These are phyloP conservation scores for Poronia punctata DNA, from an alignment of 495 filamentous ascomycete species.

Conservation along the genomic window DNA sequence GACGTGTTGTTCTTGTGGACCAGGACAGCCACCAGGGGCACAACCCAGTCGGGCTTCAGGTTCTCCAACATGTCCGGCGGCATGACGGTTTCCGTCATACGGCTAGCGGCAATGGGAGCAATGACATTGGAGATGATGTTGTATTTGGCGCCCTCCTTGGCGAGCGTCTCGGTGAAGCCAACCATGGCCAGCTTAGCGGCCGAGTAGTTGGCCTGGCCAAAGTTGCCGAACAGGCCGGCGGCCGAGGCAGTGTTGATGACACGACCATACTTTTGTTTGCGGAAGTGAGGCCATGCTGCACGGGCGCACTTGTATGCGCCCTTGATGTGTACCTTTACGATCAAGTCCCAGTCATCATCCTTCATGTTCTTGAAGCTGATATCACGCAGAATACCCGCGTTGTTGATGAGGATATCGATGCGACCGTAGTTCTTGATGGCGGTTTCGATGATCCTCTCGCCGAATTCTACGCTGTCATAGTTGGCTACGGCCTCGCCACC, in stretches of 20 bases:
- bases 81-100: slow-evolving; percentile 98
- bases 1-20: slow-evolving; percentile 79
- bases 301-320: slow-evolving; percentile 95
- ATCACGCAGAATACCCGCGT: slow-evolving; percentile 94
- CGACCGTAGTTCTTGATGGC: slow-evolving; percentile 89
- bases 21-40: slow-evolving; percentile 85
- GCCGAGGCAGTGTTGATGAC: slow-evolving; percentile 95
- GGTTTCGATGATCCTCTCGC: slow-evolving; percentile 92
- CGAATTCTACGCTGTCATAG: slow-evolving; percentile 94
- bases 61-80: slow-evolving; percentile 84
- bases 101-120: slow-evolving; percentile 89
- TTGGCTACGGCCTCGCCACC: slow-evolving; percentile 97
- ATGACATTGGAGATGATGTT: slow-evolving; percentile 97
- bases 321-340: slow-evolving; percentile 88
- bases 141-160: slow-evolving; percentile 96
- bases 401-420: slow-evolving; percentile 94
- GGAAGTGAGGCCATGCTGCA: slow-evolving; percentile 96
- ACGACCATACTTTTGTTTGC: slow-evolving; percentile 96
- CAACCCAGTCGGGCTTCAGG: slow-evolving; percentile 92
- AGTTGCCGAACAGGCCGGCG: slow-evolving; percentile 90
- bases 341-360: slow-evolving; percentile 92
- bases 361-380: slow-evolving; percentile 99
- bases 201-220: slow-evolving; percentile 96
- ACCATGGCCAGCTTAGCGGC: slow-evolving; percentile 95
- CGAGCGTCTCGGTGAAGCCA: slow-evolving; percentile 95